Evolutionary conservation across 768 basidiomycete genomes (phyloP).

Genomic region (Cystobasidiopsis lactophilus): DNA sequence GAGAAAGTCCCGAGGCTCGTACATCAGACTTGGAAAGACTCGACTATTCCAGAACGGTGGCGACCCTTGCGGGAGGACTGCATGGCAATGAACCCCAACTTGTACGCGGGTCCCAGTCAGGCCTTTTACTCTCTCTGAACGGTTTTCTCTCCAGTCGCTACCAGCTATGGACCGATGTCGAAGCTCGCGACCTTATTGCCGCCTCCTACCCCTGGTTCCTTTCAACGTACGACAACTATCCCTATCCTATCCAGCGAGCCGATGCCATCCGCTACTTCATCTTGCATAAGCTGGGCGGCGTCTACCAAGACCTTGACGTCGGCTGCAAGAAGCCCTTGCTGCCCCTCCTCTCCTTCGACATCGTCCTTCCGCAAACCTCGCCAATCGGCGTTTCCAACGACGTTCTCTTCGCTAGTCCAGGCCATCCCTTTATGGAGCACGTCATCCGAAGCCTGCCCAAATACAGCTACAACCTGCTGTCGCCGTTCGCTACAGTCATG

Average conservation of each 20-base stretch:
- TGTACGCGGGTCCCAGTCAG: conserved; percentile 39
- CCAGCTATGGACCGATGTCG: conserved; percentile 88
- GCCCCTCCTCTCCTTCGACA: conserved; percentile 4
- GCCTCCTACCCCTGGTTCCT: conserved; percentile 78
- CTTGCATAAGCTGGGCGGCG: conserved; percentile 77
- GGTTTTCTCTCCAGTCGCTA: conserved; percentile 79
- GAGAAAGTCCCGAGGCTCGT: conserved; percentile 77
- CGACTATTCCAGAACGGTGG: conserved; percentile 64
- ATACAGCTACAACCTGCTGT: conserved; percentile 79
- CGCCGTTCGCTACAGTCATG: conserved; percentile 99
- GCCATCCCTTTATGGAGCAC: conserved; percentile 72
- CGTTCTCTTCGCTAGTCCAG: conserved; percentile 71
- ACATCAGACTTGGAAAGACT: conserved; percentile 96
- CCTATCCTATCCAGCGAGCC: conserved; percentile 36
- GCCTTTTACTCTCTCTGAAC: conserved; percentile 36
- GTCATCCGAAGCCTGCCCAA: conserved; percentile 73
- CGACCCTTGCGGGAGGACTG: conserved; percentile 56
- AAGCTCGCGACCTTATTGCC: conserved; percentile 72
- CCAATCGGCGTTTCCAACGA: conserved; percentile 96
- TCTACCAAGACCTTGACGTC: conserved; percentile 92
- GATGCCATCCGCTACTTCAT: conserved; percentile 97
- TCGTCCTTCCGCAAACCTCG: conserved; percentile 73
- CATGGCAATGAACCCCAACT: conserved; percentile 80
- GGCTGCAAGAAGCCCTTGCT: conserved; percentile 27
- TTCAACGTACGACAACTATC: conserved; percentile 73